A percentile compares a stretch with the other conserved stretches of the same genome.
phyloP scores from a whole-genome alignment of 225 moss, liverwort and hornwort genomes.

The Lunularia cruciata region DNA sequence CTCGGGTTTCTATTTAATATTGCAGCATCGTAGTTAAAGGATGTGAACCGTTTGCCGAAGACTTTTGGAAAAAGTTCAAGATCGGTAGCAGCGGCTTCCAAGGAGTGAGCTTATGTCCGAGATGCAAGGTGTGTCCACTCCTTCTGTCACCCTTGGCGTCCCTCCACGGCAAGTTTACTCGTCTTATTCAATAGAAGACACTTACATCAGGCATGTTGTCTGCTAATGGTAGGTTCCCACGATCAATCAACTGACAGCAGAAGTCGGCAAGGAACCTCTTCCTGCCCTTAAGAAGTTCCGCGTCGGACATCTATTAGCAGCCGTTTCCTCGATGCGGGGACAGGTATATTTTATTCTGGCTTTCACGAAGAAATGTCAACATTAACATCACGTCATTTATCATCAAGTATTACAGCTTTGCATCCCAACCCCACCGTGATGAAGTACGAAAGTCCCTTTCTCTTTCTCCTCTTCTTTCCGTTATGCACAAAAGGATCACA shows the following conservation, averaged over 20 bases:
- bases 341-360: constrained; percentile 15
- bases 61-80: constrained; percentile 66
- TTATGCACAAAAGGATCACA: neutral
- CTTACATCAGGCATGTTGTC: neutral
- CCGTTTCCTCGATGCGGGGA: constrained; percentile 29
- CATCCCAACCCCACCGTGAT: no score
- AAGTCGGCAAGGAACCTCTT: constrained; percentile 44
- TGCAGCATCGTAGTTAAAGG: constrained; percentile 75
- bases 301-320: constrained; percentile 30
- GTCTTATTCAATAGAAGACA: neutral
- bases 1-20: neutral
- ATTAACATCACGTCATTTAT: neutral
- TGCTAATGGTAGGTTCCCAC: constrained; percentile 43
- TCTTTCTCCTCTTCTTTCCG: neutral
- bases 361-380: neutral
- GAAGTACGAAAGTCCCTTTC: neutral
- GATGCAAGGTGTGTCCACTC: constrained; percentile 66
- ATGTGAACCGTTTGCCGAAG: constrained; percentile 80
- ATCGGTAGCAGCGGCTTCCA: constrained; percentile 61
- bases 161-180: neutral
- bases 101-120: constrained; percentile 76
- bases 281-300: constrained; percentile 34
- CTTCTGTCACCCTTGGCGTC: neutral
- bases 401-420: neutral
- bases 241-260: constrained; percentile 42